Conservation (phyloP, 176 grass and related monocot species). For the Zoysia japonica region DNA sequence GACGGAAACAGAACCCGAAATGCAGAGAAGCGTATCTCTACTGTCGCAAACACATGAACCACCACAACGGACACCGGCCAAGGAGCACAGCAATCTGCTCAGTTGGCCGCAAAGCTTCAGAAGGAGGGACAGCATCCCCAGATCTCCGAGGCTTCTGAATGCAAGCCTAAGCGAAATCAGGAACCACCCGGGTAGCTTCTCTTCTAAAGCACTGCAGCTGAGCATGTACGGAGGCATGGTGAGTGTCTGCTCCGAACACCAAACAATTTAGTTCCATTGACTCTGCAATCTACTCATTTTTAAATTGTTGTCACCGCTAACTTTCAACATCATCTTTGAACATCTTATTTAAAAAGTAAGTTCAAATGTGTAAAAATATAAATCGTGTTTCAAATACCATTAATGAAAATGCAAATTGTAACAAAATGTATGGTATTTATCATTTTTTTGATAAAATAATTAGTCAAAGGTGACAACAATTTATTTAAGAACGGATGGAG, state of each 20-base stretch:
- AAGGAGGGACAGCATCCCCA: slow-evolving; percentile 30
- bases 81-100: slow-evolving; percentile 61
- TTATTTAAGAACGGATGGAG: no score
- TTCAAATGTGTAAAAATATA: no score
- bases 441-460: no score
- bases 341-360: no score
- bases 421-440: no score
- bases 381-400: no score
- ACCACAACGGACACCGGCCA: slow-evolving; percentile 45
- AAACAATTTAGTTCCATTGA: no score
- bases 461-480: no score
- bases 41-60: slow-evolving; percentile 44
- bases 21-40: slow-evolving; percentile 43
- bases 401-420: no score
- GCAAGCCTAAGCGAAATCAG: slow-evolving; percentile 43
- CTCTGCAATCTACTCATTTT: no score
- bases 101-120: slow-evolving; percentile 82
- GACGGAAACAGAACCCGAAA: slow-evolving; percentile 35
- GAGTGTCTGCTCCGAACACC: neutral
- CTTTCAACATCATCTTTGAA: no score
- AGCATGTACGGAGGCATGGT: slow-evolving; percentile 95
- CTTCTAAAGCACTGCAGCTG: slow-evolving; percentile 72
- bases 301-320: neutral
- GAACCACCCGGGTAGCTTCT: slow-evolving; percentile 48
- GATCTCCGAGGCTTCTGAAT: neutral